A percentile compares a stretch with the other conserved stretches of the same genome.
These are phyloP conservation scores for Penicillium subrubescens DNA, from an alignment of 495 filamentous ascomycete species.

Conservation along the genomic window DNA sequence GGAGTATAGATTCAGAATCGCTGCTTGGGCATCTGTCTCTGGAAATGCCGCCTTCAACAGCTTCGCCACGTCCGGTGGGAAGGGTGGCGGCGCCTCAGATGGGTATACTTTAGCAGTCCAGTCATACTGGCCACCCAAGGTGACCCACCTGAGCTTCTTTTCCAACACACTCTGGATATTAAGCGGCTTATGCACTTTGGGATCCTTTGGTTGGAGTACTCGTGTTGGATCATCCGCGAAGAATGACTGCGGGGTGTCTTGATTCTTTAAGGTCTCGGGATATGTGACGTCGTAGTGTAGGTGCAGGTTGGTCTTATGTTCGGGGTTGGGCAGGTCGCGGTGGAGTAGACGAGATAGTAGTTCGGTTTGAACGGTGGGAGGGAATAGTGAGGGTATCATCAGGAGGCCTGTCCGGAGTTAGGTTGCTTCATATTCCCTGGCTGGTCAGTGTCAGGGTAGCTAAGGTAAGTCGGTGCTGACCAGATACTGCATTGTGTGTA, in stretches of 20 bases:
- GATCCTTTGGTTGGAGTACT: conserved; percentile 62
- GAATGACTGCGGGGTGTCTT: conserved; percentile 44
- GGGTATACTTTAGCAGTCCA: conserved; percentile 88
- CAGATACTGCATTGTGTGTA: conserved; percentile 44
- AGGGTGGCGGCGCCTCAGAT: conserved; percentile 60
- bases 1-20: conserved; percentile 88
- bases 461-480: conserved; percentile 35
- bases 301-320: conserved; percentile 84
- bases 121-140: conserved; percentile 91
- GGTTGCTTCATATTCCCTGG: conserved; percentile 16
- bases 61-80: conserved; percentile 70
- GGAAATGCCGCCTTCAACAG: conserved; percentile 70
- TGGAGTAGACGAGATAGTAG: conserved; percentile 74
- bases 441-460: conserved; percentile 35
- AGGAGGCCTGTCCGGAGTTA: conserved; percentile 62
- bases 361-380: conserved; percentile 63
- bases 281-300: conserved; percentile 79
- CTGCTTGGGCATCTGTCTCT: conserved; percentile 74
- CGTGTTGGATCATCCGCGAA: conserved; percentile 46
- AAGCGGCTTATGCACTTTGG: conserved; percentile 67
- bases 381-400: conserved; percentile 72
- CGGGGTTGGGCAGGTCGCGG: conserved; percentile 72
- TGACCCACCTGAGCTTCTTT: conserved; percentile 87
- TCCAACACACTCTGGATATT: conserved; percentile 64
- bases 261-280: conserved; percentile 34